Percentiles rank a stretch among this genome's conserved stretches.
phyloP scores from a whole-genome alignment of 2,329 filamentous ascomycete genomes.

The Orbilia ellipsospora region DNA sequence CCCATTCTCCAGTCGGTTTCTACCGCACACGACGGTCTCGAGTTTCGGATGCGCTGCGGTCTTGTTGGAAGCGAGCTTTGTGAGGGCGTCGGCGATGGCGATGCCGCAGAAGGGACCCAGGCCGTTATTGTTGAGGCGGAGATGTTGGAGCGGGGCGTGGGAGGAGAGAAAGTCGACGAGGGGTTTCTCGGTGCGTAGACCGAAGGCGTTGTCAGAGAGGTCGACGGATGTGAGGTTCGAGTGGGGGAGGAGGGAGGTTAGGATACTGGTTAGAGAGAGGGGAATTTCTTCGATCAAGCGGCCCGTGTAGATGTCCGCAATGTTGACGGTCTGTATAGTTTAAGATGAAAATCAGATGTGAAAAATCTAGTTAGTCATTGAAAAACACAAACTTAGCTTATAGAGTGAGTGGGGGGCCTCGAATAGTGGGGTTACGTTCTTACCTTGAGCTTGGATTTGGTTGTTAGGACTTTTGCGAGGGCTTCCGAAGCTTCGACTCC shows the following conservation, averaged over 20 bases:
- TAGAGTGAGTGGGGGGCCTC: not conserved
- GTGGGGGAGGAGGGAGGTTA: conserved; percentile 86
- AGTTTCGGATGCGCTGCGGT: conserved; percentile 78
- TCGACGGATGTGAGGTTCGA: conserved; percentile 90
- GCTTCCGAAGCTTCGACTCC: conserved; percentile 88
- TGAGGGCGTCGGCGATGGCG: conserved; percentile 87
- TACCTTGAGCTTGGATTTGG: conserved; percentile 84
- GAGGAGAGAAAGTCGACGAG: conserved; percentile 89
- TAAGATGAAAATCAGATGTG: conserved; percentile 23
- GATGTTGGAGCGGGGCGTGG: conserved; percentile 89
- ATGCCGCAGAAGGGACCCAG: conserved; percentile 91
- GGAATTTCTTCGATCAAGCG: conserved; percentile 94
- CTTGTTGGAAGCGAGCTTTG: conserved; percentile 84
- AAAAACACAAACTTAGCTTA: too few species aligned
- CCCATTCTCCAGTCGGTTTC: conserved; percentile 94
- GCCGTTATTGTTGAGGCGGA: conserved; percentile 98
- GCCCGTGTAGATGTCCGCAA: conserved; percentile 97
- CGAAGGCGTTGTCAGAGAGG: conserved; percentile 97
- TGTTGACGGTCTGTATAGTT: conserved; percentile 75
- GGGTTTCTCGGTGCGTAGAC: conserved; percentile 91
- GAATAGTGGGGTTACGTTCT: not conserved
- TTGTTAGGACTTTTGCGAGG: conserved; percentile 82
- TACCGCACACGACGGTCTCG: conserved; percentile 96
- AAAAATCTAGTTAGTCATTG: too few species aligned
- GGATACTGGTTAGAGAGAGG: conserved; percentile 82